A percentile compares a stretch with the other conserved stretches of the same genome.
These are phyloP conservation scores for Pascua sp. DNA, from an alignment of 1,284 basidiomycete genomes.

Conservation along the genomic window DNA sequence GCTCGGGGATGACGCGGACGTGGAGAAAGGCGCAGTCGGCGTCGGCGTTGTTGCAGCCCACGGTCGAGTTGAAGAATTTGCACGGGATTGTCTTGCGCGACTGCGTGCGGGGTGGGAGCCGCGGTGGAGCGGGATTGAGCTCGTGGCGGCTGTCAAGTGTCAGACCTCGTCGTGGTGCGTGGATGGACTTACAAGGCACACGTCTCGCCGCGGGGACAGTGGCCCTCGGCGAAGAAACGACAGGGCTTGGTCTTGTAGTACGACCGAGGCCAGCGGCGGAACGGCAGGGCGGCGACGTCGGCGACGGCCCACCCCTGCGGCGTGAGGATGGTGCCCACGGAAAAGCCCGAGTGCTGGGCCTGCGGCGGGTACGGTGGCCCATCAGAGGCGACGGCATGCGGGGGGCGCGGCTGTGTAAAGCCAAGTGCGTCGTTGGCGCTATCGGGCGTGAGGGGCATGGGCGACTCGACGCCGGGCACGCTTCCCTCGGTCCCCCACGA, in stretches of 20 bases:
- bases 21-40: constrained; percentile 40
- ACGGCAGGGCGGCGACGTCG: no score
- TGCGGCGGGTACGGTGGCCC: no score
- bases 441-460: no score
- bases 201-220: constrained; percentile 41
- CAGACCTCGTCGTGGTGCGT: no score
- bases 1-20: constrained; percentile 35
- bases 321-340: no score
- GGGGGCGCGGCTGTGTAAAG: no score
- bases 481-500: background rate
- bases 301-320: no score
- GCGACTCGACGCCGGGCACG: no score
- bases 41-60: constrained; percentile 39
- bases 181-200: constrained; percentile 49
- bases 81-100: constrained; percentile 27
- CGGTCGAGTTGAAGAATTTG: constrained; percentile 45
- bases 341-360: no score
- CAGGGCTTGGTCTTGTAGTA: constrained; percentile 34
- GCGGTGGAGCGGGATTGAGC: background rate
- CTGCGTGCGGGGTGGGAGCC: background rate
- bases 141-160: background rate
- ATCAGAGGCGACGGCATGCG: no score
- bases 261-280: constrained; percentile 1
- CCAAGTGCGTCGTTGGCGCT: no score
- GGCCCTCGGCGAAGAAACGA: constrained; percentile 39